phyloP scores from a whole-genome alignment of 164 flowering plant species.

The Liriodendron chinense region DNA sequence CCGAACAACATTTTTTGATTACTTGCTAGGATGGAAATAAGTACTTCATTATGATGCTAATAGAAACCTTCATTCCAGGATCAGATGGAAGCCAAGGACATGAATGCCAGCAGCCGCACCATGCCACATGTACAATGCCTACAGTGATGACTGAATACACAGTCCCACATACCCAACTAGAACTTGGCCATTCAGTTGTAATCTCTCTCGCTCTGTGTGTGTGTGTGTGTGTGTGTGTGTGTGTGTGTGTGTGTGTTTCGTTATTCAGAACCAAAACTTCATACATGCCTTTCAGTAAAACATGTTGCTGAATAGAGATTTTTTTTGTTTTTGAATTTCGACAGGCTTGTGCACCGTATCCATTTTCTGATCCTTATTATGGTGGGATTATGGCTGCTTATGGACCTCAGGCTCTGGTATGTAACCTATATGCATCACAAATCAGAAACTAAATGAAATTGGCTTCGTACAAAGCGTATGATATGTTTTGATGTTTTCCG shows the following conservation, averaged over 20 bases:
- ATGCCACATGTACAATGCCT: constrained; percentile 37
- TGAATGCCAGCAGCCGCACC: constrained; percentile 34
- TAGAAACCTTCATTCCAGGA: constrained; percentile 12
- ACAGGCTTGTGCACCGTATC: constrained; percentile 80
- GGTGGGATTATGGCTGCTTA: constrained; percentile 75
- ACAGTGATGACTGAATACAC: constrained; percentile 38
- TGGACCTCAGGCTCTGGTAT: constrained; percentile 78
- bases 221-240: too few relatives aligned
- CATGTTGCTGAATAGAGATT: not conserved
- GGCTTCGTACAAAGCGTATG: not conserved
- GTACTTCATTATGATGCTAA: not conserved
- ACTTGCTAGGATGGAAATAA: not conserved
- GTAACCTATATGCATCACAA: constrained; percentile 6
- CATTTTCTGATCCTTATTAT: constrained; percentile 77
- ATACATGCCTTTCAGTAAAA: not conserved
- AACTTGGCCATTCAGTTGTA: constrained; percentile 91
- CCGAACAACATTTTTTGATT: not conserved
- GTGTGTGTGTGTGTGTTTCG: not conserved
- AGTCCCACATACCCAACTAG: constrained; percentile 62
- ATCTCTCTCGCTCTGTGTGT: constrained; percentile 27
- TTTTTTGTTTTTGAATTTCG: constrained; percentile 5
- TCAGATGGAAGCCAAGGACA: constrained; percentile 36
- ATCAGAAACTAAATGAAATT: not conserved
- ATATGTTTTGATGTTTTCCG: not conserved
- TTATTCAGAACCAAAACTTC: not conserved